Evolutionary conservation across 352 stramenopile genomes (phyloP).

Genomic region (Phytophthora macrochlamydospora): DNA sequence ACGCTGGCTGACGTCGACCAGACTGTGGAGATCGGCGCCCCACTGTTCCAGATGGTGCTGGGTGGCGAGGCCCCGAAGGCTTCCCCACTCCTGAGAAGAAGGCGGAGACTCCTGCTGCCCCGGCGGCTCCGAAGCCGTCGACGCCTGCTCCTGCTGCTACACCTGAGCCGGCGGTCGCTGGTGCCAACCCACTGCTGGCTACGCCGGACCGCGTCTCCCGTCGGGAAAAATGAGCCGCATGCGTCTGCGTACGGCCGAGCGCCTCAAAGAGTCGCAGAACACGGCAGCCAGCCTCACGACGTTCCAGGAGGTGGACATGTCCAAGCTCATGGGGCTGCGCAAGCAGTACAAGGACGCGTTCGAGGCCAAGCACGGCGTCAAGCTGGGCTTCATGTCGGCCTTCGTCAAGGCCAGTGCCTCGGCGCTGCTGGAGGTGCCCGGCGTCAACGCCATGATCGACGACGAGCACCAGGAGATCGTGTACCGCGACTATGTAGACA

Average conservation of each 20-base stretch:
- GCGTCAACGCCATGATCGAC: slow-evolving; percentile 99
- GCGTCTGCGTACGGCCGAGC: slow-evolving; percentile 95
- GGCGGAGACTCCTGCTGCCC: slow-evolving; percentile 15
- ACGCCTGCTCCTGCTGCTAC: slow-evolving; percentile 17
- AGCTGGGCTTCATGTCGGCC: slow-evolving; percentile 99
- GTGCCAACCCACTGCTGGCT: slow-evolving; percentile 54
- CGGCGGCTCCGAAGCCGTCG: slow-evolving; percentile 20
- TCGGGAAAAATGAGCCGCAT: slow-evolving; percentile 99
- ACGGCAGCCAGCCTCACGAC: slow-evolving; percentile 98
- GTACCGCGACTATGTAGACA: slow-evolving; percentile 98
- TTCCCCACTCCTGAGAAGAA: too few species aligned
- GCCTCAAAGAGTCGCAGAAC: slow-evolving; percentile 99
- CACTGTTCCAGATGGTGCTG: slow-evolving; percentile 90
- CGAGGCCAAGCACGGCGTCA: slow-evolving; percentile 97
- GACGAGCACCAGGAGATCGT: slow-evolving; percentile 98
- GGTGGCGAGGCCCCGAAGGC: slow-evolving; percentile 44
- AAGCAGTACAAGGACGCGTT: slow-evolving; percentile 97
- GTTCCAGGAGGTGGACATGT: slow-evolving; percentile 99
- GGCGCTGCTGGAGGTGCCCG: slow-evolving; percentile 93
- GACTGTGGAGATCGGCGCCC: slow-evolving; percentile 93
- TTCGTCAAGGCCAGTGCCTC: slow-evolving; percentile 97
- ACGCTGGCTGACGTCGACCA: slow-evolving; percentile 94
- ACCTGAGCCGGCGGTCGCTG: slow-evolving; percentile 23
- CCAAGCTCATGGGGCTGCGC: slow-evolving; percentile 94
- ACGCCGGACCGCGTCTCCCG: slow-evolving; percentile 55